Base-by-base conservation (phyloP, 129 eudicot species). In the Flaveria ramosissima region DNA sequence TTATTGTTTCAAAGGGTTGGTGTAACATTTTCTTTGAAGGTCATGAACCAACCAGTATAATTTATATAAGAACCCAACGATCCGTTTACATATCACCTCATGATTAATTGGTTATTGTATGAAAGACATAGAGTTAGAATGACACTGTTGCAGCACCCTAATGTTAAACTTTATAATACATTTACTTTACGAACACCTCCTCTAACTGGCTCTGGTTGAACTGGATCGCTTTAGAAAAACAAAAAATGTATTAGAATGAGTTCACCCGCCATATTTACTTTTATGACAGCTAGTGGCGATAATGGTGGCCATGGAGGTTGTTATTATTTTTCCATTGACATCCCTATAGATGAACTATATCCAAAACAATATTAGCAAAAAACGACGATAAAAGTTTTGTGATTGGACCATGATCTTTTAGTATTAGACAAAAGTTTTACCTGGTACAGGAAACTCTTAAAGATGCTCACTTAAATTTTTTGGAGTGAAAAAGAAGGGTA, bases 1-100 rank as follows among this genome's bases (percentile, higher is more conserved):
- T 36, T 78, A 79, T 63, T 79, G 78, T 69, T 75, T 41, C 8
- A 74, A 79, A 45, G 48, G 36, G 30, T 71, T 50, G 57, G 81
- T 62, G 73, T 72, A 77, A 77, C 73, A 68, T 76, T 64, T 76
- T 77, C 72, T 59, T 59, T 59, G 32, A 23, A 23, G 32, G 36
- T 23, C 23, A 24, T 10, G 23, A 10, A 59, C 23, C 14, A 13
- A 57, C 64, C 36, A 4, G 15, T 0, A 11, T 4, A 57, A 57
- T 57, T 7, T 20, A 10, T 57, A 9, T 21, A 57, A 48, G 6
- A 48, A 14, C 20, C 15, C 15, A 5, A 14, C 15, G 19, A 50
- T 15, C 13, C 14, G 3, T 45, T 9, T 9, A 45, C 12, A 8
- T 45, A 0, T 45, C 14, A 45, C 48, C 48, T 45, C 12, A 45